Percentiles rank a stretch among this genome's conserved stretches.
These are phyloP conservation scores for Paraleonurus japonicus DNA, from an alignment of 257 asterid genomes.

Conservation along the genomic window DNA sequence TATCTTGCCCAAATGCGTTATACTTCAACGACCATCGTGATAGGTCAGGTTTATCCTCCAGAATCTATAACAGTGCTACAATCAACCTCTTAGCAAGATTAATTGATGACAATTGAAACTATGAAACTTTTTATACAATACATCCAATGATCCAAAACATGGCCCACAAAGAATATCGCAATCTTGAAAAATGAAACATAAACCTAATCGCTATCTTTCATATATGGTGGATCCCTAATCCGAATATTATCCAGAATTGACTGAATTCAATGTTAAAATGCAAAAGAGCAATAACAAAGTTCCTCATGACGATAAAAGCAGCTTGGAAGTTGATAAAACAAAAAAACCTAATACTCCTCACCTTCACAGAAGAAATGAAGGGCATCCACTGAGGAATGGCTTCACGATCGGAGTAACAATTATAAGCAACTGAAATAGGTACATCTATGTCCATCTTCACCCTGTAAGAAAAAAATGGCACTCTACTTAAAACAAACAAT, in stretches of 20 bases:
- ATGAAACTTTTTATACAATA: neutral
- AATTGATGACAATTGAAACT: neutral
- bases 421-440: slow-evolving; percentile 82
- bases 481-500: neutral
- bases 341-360: neutral
- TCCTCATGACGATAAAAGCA: neutral
- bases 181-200: neutral
- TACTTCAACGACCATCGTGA: slow-evolving; percentile 92
- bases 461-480: slow-evolving; percentile 41
- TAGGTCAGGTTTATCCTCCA: slow-evolving; percentile 87
- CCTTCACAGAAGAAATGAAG: slow-evolving; percentile 87
- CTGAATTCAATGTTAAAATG: neutral
- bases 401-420: slow-evolving; percentile 86
- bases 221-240: neutral
- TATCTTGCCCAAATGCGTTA: slow-evolving; percentile 83
- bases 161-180: neutral
- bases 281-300: neutral
- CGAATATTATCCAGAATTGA: neutral
- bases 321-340: neutral
- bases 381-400: slow-evolving; percentile 98
- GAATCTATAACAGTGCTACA: slow-evolving; percentile 46
- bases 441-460: slow-evolving; percentile 81
- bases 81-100: slow-evolving; percentile 25
- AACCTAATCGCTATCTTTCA: neutral
- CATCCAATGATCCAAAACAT: slow-evolving; percentile 5